Evolutionary conservation across 139 green algal genomes (phyloP).

Genomic region (Raphidocelis subcapitata): DNA sequence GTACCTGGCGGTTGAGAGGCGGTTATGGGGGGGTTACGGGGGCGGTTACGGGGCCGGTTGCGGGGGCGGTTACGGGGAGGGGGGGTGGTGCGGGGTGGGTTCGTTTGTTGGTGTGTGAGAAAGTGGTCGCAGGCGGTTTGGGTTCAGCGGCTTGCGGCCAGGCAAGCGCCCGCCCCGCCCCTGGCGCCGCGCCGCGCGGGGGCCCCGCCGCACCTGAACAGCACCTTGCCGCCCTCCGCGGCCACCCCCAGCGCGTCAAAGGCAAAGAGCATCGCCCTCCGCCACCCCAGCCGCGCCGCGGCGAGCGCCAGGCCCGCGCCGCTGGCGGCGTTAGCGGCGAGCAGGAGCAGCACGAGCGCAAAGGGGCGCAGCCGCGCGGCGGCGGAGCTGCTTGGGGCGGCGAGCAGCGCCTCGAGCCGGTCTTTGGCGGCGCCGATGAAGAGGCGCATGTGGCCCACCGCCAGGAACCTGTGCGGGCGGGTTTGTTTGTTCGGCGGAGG

Average conservation of each 20-base stretch:
- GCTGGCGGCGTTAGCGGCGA: slow-evolving; percentile 1
- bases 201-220: slow-evolving; percentile 33
- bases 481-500: neutral
- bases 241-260: slow-evolving; percentile 36
- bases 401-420: slow-evolving; percentile 37
- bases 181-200: too few relatives aligned
- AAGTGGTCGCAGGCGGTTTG: too few relatives aligned
- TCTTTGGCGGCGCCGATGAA: slow-evolving; percentile 46
- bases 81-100: too few relatives aligned
- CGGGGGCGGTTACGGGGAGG: too few relatives aligned
- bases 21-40: too few relatives aligned
- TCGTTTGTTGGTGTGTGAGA: too few relatives aligned
- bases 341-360: slow-evolving; percentile 43
- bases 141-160: too few relatives aligned
- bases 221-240: slow-evolving; percentile 38
- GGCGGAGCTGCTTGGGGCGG: neutral
- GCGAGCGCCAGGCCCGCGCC: neutral
- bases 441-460: slow-evolving; percentile 37
- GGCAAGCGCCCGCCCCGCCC: too few relatives aligned
- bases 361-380: slow-evolving; percentile 27
- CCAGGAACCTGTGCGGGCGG: slow-evolving; percentile 33
- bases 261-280: slow-evolving; percentile 31
- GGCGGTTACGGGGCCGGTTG: too few relatives aligned
- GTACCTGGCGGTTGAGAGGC: too few relatives aligned
- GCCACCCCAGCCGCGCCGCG: slow-evolving; percentile 6